These are phyloP conservation scores for Salicornia ramosissima DNA, from an alignment of 148 eudicot species.

Conservation along the genomic window DNA sequence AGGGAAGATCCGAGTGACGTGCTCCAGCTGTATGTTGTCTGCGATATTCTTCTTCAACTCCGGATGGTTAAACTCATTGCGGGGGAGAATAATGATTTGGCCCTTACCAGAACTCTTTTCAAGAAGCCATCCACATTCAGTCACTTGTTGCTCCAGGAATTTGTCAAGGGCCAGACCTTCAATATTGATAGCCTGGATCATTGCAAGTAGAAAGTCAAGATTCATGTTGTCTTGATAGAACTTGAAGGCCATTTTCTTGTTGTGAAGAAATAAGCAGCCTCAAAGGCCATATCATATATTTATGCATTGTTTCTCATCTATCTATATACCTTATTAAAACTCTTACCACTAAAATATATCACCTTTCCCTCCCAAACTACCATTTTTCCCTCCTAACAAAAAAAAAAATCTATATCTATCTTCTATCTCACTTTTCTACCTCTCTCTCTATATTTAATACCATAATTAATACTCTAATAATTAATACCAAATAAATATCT, in stretches of 20 bases:
- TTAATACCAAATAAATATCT: too few species aligned
- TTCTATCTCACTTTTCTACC: too few species aligned
- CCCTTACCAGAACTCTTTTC: slow-evolving; percentile 66
- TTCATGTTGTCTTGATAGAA: neutral
- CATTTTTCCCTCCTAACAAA: too few species aligned
- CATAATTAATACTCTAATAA: too few species aligned
- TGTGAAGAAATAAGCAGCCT: too few species aligned
- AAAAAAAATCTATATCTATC: too few species aligned
- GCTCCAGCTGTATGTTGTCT: slow-evolving; percentile 70
- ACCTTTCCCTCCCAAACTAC: too few species aligned
- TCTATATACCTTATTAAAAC: too few species aligned
- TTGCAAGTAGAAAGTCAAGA: neutral
- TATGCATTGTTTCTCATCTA: too few species aligned
- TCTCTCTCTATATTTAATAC: too few species aligned
- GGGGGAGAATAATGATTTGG: slow-evolving; percentile 57
- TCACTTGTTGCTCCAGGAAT: slow-evolving; percentile 67
- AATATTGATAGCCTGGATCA: slow-evolving; percentile 67
- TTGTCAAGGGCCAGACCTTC: slow-evolving; percentile 84
- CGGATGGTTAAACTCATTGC: slow-evolving; percentile 79
- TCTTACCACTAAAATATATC: too few species aligned
- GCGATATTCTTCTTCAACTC: slow-evolving; percentile 74
- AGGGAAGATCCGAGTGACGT: slow-evolving; percentile 75
- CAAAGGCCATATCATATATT: too few species aligned
- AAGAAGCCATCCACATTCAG: slow-evolving; percentile 63
- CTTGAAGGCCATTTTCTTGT: neutral